Evolutionary conservation across 2,329 filamentous ascomycete species (phyloP).

Genomic region (Lecanicillium sp.): DNA sequence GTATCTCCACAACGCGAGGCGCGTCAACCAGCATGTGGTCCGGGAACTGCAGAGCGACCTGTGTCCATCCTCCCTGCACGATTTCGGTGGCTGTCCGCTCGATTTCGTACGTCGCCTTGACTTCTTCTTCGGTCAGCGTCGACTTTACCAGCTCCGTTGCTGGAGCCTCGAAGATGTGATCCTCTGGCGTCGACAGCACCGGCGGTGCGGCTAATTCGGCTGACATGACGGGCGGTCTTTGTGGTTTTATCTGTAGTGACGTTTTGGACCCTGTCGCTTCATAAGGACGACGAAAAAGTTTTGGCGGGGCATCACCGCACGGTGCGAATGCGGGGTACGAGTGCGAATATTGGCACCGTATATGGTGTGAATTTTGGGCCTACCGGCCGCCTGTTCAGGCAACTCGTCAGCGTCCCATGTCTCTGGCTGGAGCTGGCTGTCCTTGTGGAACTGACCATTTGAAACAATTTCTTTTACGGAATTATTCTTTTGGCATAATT

Average conservation of each 20-base stretch:
- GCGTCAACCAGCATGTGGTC: constrained; percentile 88
- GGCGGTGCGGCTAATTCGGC: constrained; percentile 44
- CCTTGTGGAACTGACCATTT: no score
- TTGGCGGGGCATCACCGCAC: constrained; percentile 8
- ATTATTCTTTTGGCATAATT: no score
- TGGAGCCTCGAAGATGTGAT: constrained; percentile 47
- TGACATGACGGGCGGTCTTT: constrained; percentile 29
- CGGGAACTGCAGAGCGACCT: constrained; percentile 90
- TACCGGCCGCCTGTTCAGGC: no score
- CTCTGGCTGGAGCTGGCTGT: no score
- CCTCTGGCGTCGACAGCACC: constrained; percentile 57
- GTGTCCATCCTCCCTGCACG: constrained; percentile 58
- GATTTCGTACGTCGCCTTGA: constrained; percentile 77
- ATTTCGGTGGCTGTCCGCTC: constrained; percentile 72
- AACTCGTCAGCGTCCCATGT: no score
- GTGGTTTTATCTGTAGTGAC: background rate
- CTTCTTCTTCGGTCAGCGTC: constrained; percentile 53
- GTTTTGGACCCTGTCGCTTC: background rate
- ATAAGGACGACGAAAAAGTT: constrained; percentile 5
- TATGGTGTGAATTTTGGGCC: background rate
- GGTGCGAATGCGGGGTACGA: constrained; percentile 6
- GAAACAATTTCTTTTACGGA: no score
- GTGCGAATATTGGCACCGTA: background rate
- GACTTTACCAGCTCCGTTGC: constrained; percentile 23
- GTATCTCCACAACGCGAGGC: constrained; percentile 64